Evolutionary conservation across 352 stramenopile genomes (phyloP), one percentile per base, ranked within the genome.

Genomic region (Peronospora destructor): DNA sequence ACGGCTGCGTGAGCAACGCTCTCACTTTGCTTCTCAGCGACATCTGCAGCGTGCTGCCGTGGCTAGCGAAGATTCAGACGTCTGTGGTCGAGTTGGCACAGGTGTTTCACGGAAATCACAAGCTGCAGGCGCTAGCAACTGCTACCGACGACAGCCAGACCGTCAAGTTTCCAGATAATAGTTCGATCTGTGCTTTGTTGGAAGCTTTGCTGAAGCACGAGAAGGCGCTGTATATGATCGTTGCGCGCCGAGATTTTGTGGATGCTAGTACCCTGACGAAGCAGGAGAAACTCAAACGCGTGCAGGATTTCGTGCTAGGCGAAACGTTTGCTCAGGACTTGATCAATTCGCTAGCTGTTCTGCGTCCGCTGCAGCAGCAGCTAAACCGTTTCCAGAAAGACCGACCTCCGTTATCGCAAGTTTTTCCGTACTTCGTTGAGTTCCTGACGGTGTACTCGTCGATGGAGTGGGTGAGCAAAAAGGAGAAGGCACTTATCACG

Each of bases 381-480:
- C 50, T 87, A 35, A 57, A 59, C 3, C 59, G 68, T 36, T 75
- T 84, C 3, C 58, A 83, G 36, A 60, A 60, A 8, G 61, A 74
- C 9, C 63, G 53, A 11, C 48, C 62, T 4, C 43, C 71, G 5
- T 56, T 87, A 6, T 84, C 76, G n/a, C 70, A 81, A 21, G 71
- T 84, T 2, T 74, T 76, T 21, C 61, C 68, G 19, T 66, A 42
- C 30, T 85, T 79, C 23, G 7, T 77, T 25, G 65, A 81, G 10
- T 56, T 87, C 5, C 26, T 82, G 21, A 58, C 59, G 7, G 59
- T 64, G 29, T 84, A 75, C 45, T 59, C 66, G 23, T 64, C 66
- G 11, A 84, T 85, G 58, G 73, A 85, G 39, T 68, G 66, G 51
- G 53, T 85, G 28, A 84, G 61, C 46, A 84, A 84, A 65, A 87